Evolutionary conservation across 2,329 filamentous ascomycete species (phyloP).

Genomic region (Thelonectria blattea): DNA sequence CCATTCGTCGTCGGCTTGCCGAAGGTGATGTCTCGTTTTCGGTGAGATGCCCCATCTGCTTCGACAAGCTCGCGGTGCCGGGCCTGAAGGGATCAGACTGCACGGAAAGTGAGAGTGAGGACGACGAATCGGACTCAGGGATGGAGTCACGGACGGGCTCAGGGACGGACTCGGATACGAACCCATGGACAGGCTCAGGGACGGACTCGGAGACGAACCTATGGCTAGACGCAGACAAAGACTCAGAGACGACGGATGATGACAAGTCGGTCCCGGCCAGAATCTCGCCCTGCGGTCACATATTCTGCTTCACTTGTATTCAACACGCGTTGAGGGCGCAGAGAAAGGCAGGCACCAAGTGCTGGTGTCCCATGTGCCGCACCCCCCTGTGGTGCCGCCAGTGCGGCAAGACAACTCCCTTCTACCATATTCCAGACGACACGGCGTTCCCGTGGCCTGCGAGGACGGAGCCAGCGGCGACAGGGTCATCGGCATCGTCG

Average conservation of each 20-base stretch:
- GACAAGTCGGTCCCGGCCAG: neutral
- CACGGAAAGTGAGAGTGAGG: too few species aligned
- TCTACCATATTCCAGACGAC: neutral
- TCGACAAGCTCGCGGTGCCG: neutral
- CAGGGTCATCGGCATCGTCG: neutral
- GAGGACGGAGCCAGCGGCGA: neutral
- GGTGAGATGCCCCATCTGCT: neutral
- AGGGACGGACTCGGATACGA: too few species aligned
- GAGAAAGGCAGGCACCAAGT: too few species aligned
- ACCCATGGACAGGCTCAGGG: too few species aligned
- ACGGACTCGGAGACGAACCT: too few species aligned
- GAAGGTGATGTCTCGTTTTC: neutral
- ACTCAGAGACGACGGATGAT: neutral
- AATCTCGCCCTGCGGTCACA: constrained; percentile 33
- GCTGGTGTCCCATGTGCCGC: constrained; percentile 29
- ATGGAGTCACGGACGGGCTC: too few species aligned
- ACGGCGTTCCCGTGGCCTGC: too few species aligned
- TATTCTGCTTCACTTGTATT: constrained; percentile 30
- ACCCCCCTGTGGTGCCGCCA: neutral
- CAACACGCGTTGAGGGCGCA: neutral
- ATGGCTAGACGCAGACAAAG: too few species aligned
- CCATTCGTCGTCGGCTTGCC: neutral
- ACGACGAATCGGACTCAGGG: too few species aligned
- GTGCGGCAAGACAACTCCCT: constrained; percentile 7
- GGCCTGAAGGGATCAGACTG: neutral